Conservation (phyloP, 768 basidiomycete species). For the Russula vinacea region DNA sequence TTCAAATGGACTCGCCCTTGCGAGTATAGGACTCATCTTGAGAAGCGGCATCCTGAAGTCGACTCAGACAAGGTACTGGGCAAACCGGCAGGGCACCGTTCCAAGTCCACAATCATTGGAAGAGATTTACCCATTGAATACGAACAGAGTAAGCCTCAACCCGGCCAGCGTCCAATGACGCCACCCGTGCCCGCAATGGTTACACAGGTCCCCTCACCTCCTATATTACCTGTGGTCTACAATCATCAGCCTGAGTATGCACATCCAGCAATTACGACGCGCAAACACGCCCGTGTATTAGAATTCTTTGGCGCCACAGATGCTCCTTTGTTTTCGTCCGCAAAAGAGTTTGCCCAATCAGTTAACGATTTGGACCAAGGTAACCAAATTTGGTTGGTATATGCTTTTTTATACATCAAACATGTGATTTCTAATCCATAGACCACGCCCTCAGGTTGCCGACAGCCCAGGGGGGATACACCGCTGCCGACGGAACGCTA, state of each 20-base stretch:
- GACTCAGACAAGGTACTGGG: not conserved
- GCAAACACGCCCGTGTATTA: no score
- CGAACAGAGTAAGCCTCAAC: not conserved
- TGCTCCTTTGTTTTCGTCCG: not conserved
- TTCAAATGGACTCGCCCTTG: slow-evolving; percentile 5
- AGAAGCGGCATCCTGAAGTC: not conserved
- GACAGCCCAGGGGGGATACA: no score
- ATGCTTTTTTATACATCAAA: no score
- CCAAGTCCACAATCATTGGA: no score
- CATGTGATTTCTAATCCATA: not conserved
- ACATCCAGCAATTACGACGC: no score
- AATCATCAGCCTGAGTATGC: no score
- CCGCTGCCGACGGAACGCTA: no score
- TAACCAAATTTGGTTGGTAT: no score
- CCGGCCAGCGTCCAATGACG: not conserved
- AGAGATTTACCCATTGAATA: not conserved
- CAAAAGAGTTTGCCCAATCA: not conserved
- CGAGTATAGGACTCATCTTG: not conserved
- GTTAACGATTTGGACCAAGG: not conserved
- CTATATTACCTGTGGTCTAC: no score
- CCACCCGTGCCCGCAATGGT: not conserved
- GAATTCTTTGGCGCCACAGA: no score
- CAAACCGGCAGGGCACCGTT: not conserved
- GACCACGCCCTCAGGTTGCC: not conserved
- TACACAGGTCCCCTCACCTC: not conserved